Percentiles rank a stretch among this genome's conserved stretches.
These are phyloP conservation scores for Ganoderma resinaceum DNA, from an alignment of 1,284 basidiomycete species.

Conservation along the genomic window DNA sequence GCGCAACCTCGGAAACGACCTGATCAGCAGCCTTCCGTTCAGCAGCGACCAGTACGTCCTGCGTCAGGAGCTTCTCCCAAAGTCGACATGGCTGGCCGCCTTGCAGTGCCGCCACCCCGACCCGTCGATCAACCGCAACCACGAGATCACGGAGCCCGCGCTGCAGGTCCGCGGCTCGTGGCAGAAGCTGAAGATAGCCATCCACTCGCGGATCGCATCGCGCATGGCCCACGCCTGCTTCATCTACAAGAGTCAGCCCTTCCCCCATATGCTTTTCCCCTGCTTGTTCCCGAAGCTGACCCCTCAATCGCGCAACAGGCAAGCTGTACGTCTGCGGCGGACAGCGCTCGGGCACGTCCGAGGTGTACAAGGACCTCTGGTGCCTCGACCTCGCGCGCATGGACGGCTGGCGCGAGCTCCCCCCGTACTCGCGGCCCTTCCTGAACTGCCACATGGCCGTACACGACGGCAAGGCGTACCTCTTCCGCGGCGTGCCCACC, in stretches of 20 bases:
- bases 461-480: constrained; percentile 42
- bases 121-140: constrained; percentile 23
- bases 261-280: too few species aligned
- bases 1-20: constrained; percentile 22
- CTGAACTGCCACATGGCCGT: constrained; percentile 39
- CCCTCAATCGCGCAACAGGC: constrained; percentile 30
- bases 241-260: constrained; percentile 33
- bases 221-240: constrained; percentile 34
- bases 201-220: constrained; percentile 25
- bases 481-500: constrained; percentile 37
- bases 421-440: constrained; percentile 34
- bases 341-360: constrained; percentile 37
- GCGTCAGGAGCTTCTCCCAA: constrained; percentile 19
- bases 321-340: constrained; percentile 45
- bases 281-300: not conserved
- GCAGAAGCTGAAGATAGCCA: constrained; percentile 34
- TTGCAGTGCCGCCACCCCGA: constrained; percentile 33
- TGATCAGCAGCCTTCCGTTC: constrained; percentile 17
- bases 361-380: constrained; percentile 42
- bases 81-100: not conserved
- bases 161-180: constrained; percentile 38
- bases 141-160: constrained; percentile 17
- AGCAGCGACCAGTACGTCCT: constrained; percentile 15
- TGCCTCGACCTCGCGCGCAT: constrained; percentile 41
- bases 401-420: constrained; percentile 42